Evolutionary conservation across 257 asterid genomes (phyloP).

Genomic region (Primulina huaijiensis): DNA sequence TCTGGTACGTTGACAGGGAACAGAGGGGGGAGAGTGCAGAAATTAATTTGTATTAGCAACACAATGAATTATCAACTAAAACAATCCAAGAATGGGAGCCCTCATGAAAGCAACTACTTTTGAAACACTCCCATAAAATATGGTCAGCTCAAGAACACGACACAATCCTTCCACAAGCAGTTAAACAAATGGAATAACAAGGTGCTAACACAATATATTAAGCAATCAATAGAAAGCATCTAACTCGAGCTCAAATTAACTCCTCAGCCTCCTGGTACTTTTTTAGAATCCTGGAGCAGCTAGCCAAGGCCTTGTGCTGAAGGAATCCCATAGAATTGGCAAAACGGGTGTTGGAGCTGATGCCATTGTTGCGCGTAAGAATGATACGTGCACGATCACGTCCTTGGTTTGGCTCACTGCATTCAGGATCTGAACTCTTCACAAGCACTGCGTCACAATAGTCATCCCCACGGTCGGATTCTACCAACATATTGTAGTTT

Average conservation of each 20-base stretch:
- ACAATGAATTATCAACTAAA: background rate
- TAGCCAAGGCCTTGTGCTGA: slow-evolving; percentile 28
- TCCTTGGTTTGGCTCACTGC: slow-evolving; percentile 35
- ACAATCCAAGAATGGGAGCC: too few species aligned
- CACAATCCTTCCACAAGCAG: background rate
- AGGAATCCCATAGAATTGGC: slow-evolving; percentile 55
- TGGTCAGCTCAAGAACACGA: background rate
- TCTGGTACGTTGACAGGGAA: too few species aligned
- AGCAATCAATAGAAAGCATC: background rate
- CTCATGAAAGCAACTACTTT: too few species aligned
- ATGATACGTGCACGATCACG: slow-evolving; percentile 50
- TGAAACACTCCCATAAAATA: background rate
- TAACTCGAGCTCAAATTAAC: background rate
- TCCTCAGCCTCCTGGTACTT: slow-evolving; percentile 42
- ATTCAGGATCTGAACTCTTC: slow-evolving; percentile 38
- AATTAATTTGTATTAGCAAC: background rate
- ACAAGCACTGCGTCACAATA: slow-evolving; percentile 37
- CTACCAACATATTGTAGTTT: slow-evolving; percentile 25
- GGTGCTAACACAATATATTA: background rate
- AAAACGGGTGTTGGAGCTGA: slow-evolving; percentile 33
- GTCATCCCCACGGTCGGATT: slow-evolving; percentile 39
- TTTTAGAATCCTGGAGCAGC: slow-evolving; percentile 41
- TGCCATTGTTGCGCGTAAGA: slow-evolving; percentile 56
- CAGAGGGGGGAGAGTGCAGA: too few species aligned
- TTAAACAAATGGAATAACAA: background rate